Evolutionary conservation across 1,139 yeast species (phyloP), one percentile per base, ranked within the genome.

Genomic region (Sugiyamaella castrensis): DNA sequence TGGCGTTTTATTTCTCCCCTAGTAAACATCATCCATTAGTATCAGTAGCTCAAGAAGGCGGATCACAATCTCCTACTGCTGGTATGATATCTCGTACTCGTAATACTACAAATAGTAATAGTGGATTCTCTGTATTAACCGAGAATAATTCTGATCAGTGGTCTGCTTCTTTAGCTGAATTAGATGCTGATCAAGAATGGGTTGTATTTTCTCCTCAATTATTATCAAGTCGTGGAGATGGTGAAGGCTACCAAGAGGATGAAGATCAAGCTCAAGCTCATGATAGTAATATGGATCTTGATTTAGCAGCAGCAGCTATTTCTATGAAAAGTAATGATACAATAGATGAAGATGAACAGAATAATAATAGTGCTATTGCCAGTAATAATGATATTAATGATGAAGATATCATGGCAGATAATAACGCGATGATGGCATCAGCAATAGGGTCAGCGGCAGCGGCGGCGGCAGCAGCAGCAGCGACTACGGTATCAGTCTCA

Each of bases 201-300:
- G 62, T 63, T 13, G 53, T 63, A 43, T 63, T 63, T 51, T 63
- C 66, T 12, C 64, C 65, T 1, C 55, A 51, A 30, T 29, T 47
- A 38, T 33, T 47, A 27, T 43, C 51, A 8, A 35, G 43, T 13
- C 30, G 37, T 37, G 47, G 37, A 26, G 47, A 33, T 11, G 42
- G 37, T 11, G 47, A 37, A 12, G 37, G 6, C 8, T 36, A 19
- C 24, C 24, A 19, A 19, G 24, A 19, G 5, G 24, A 19, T 19
- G 24, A 19, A 19, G 24, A 19, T 19, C 24, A 19, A 19, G 24
- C 3, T 19, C 24, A 19, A 19, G 24, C 5, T 19, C 24, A 19
- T 19, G 5, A 19, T 19, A 19, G 5, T 19, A 19, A 19, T 19
- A 19, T 19, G 24, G 24, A 19, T 19, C 24, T 19, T 19, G 24